Evolutionary conservation across 805 yeast genomes (phyloP).

Genomic region (Zygoascus bituminiphila): DNA sequence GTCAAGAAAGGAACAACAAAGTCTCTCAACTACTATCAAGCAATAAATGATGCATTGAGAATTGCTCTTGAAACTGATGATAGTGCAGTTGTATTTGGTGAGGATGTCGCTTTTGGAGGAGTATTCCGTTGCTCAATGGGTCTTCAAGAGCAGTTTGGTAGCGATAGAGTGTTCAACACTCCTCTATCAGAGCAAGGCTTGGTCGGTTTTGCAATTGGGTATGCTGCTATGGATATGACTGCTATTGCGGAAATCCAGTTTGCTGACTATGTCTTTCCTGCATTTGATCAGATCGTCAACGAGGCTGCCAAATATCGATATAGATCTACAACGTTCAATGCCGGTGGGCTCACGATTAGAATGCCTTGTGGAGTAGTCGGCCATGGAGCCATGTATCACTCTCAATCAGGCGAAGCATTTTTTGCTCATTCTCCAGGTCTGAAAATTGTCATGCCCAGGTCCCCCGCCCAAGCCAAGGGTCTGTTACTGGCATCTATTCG

Average conservation of each 20-base stretch:
- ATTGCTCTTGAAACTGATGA: conserved; percentile 86
- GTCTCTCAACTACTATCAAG: conserved; percentile 32
- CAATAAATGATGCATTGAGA: conserved; percentile 87
- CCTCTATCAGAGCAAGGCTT: conserved; percentile 95
- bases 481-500: conserved; percentile 82
- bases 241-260: conserved; percentile 94
- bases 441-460: conserved; percentile 82
- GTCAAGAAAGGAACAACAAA: conserved; percentile 18
- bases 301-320: conserved; percentile 94
- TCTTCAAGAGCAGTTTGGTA: conserved; percentile 79
- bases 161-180: conserved; percentile 77
- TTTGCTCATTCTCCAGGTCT: conserved; percentile 91
- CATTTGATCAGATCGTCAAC: conserved; percentile 89
- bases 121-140: conserved; percentile 92
- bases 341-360: conserved; percentile 87
- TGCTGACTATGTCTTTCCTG: conserved; percentile 94
- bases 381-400: conserved; percentile 95
- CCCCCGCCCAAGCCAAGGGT: conserved; percentile 88
- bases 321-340: conserved; percentile 86
- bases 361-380: conserved; percentile 98
- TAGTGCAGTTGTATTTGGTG: conserved; percentile 84
- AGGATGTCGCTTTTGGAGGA: conserved; percentile 95
- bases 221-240: conserved; percentile 80
- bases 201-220: conserved; percentile 81
- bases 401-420: conserved; percentile 91